Conservation (phyloP, 2,329 filamentous ascomycete species). For the Thelonectria olida region DNA sequence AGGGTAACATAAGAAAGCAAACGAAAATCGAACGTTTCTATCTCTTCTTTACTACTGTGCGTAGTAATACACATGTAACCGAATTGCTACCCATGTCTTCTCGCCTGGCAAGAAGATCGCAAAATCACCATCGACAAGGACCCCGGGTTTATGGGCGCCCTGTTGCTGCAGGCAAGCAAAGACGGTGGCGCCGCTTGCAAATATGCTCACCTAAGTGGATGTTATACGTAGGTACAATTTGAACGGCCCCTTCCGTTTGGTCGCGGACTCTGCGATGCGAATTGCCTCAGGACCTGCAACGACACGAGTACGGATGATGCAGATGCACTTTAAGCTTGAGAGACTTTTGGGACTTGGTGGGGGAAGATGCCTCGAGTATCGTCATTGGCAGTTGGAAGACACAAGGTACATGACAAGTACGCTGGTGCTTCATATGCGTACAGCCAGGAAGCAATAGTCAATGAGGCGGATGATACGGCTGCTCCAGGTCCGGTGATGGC, state of each 20-base stretch:
- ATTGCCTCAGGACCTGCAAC: no score
- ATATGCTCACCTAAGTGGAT: background rate
- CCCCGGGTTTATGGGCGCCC: slow-evolving; percentile 8
- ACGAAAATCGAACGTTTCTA: background rate
- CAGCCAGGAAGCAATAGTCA: no score
- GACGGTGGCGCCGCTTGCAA: background rate
- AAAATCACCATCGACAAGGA: background rate
- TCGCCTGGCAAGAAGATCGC: background rate
- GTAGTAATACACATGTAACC: background rate
- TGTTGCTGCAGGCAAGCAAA: slow-evolving; percentile 2
- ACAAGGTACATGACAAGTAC: no score
- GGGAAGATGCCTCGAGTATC: no score
- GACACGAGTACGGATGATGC: no score
- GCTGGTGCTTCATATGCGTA: no score
- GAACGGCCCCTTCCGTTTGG: no score
- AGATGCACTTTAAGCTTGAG: no score
- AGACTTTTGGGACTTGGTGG: no score
- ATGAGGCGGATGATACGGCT: slow-evolving; percentile 42
- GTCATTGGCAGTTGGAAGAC: no score
- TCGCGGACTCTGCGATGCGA: no score
- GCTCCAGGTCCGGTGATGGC: slow-evolving; percentile 31
- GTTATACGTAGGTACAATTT: background rate
- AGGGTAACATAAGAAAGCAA: background rate
- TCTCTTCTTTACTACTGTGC: no score
- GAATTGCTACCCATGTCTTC: background rate